These are phyloP conservation scores for Populus hybrid DNA, from an alignment of 441 rosid genomes.

Conservation along the genomic window DNA sequence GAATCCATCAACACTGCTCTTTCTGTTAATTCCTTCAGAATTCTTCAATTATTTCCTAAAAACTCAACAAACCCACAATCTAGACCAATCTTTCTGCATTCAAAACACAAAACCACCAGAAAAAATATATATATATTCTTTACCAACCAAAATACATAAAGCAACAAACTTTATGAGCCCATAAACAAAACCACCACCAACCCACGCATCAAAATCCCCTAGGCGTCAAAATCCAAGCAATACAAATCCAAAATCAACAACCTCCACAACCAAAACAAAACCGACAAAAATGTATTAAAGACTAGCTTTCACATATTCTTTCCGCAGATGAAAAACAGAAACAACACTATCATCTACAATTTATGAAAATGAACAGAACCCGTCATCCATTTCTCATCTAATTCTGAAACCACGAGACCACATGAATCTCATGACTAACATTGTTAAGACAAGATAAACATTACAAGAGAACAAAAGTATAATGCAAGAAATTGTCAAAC, in stretches of 20 bases:
- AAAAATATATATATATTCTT: background rate
- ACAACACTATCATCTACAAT: background rate
- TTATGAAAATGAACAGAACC: background rate
- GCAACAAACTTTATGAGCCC: background rate
- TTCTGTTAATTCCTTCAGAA: conserved; percentile 38
- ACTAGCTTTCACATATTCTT: background rate
- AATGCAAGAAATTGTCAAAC: background rate
- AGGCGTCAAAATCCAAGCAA: background rate
- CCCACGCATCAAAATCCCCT: background rate
- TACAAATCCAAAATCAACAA: background rate
- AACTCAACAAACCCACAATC: background rate
- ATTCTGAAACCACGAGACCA: background rate
- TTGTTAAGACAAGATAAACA: background rate
- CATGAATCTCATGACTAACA: background rate
- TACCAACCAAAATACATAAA: background rate
- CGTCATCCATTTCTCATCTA: background rate
- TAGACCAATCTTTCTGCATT: background rate
- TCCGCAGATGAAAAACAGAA: background rate
- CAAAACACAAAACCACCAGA: background rate
- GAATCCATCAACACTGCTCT: conserved; percentile 35
- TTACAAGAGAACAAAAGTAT: background rate
- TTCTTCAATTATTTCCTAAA: background rate
- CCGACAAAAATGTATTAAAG: background rate
- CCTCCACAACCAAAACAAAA: background rate
- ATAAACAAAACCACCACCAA: background rate